Base-by-base conservation (phyloP, 1,139 yeast genomes). In the Chernovozyma aurita region DNA sequence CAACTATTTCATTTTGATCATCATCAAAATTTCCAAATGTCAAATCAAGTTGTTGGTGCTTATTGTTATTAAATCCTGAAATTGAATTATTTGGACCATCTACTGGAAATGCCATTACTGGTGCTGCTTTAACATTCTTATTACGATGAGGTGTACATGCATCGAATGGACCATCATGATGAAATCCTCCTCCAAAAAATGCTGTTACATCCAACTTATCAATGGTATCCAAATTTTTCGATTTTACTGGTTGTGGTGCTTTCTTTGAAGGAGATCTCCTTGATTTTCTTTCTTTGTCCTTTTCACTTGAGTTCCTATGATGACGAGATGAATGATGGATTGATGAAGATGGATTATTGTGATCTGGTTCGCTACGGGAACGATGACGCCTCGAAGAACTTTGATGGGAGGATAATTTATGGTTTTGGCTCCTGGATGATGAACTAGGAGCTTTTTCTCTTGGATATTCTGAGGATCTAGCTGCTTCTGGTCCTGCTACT, bases 131-230 rank as follows among this genome's bases (percentile, higher is more conserved):
- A 21, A 65, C 66, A 55, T 84, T 76, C 62, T 85, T 85, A 63
- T 92, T 92, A 58, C 97, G 80, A 59, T 86, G 95, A 5, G 98
- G 97, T 4, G 95, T 85, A 61, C 97, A 90, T 2, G 98, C 98
- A 59, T 92, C 98, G 59, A 92, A 92, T 14, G 98, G 98, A 12
- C 98, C 98, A 61, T 92, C 98, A 59, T 92, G 98, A 60, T 92
- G 98, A 72, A 92, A 92, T 1, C 92, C 86, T 30, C 86, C 82
- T n/a, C 97, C 97, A 56, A 85, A 90, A 46, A 92, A 73, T 1
- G 95, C 97, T 6, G 97, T 88, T 27, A 90, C 97, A 57, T 92
- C 98, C 48, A 92, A 70, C 60, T 85, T 85, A 63, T 92, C 98
- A 50, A 92, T 92, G 4, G 95, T 86, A 55, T 92, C 98, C 46